Evolutionary conservation across 148 eudicot genomes (phyloP).

Genomic region (Rhododendron ovatum): DNA sequence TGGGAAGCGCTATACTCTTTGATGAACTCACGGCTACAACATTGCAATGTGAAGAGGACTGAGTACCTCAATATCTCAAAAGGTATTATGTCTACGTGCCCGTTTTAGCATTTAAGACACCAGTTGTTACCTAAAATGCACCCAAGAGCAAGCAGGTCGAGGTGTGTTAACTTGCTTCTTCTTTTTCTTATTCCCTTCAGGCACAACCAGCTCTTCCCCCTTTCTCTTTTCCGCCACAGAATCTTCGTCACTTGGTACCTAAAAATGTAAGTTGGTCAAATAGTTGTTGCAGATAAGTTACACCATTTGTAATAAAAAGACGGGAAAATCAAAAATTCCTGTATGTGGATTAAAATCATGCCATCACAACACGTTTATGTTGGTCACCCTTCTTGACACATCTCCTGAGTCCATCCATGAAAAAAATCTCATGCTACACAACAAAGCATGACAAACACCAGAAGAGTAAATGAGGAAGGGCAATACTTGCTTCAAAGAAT

Average conservation of each 20-base stretch:
- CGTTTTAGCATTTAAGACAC: not conserved
- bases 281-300: not conserved
- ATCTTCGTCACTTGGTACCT: constrained; percentile 25
- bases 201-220: constrained; percentile 20
- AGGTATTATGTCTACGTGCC: not conserved
- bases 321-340: not conserved
- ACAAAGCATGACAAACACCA: not conserved
- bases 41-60: not conserved
- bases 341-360: not conserved
- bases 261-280: not conserved
- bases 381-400: not conserved
- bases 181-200: constrained; percentile 34
- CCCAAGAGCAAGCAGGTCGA: constrained; percentile 54
- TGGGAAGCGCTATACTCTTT: constrained; percentile 48
- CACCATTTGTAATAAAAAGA: not conserved
- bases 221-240: constrained; percentile 20
- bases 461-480: not conserved
- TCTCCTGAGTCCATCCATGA: not conserved
- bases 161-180: constrained; percentile 32
- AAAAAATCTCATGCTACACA: not conserved
- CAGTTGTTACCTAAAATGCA: constrained; percentile 34
- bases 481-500: not conserved
- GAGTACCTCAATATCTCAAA: not conserved
- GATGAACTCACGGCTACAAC: constrained; percentile 37
- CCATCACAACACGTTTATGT: not conserved